phyloP scores from a whole-genome alignment of 1,284 basidiomycete genomes.

The Austroboletus rostrupii region DNA sequence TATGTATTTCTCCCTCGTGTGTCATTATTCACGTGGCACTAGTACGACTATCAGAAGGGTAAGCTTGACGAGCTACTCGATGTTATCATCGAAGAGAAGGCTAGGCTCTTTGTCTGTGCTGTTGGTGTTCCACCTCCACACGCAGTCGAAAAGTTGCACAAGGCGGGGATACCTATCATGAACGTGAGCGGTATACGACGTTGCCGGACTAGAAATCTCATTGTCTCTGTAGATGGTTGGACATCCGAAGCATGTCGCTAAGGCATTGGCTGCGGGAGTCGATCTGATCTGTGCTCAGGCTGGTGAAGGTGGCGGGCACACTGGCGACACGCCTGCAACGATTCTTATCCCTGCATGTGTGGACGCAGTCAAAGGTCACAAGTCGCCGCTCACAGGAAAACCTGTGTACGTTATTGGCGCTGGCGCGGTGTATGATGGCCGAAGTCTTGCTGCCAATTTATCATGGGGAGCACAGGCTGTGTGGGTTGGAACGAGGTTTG shows the following conservation, averaged over 20 bases:
- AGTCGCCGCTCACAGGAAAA: constrained; percentile 72
- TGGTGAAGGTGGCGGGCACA: constrained; percentile 84
- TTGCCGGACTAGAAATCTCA: not conserved
- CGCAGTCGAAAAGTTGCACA: constrained; percentile 76
- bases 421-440: constrained; percentile 83
- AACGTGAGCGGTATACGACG: constrained; percentile 46
- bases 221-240: constrained; percentile 68
- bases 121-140: constrained; percentile 79
- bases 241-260: constrained; percentile 80
- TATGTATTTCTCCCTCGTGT: not conserved
- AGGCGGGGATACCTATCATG: constrained; percentile 79
- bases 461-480: constrained; percentile 78
- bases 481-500: constrained; percentile 85
- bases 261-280: constrained; percentile 76
- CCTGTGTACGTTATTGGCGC: constrained; percentile 83
- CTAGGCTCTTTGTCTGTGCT: constrained; percentile 81
- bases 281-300: constrained; percentile 90
- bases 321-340: constrained; percentile 67
- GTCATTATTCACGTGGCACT: constrained; percentile 4
- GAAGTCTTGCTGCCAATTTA: constrained; percentile 81
- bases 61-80: constrained; percentile 76
- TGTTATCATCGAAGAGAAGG: constrained; percentile 84
- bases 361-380: constrained; percentile 70
- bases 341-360: constrained; percentile 85
- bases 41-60: constrained; percentile 82